Evolutionary conservation across 192 early-diverging fungal genomes (phyloP).

Genomic region (Podila clonocystis): DNA sequence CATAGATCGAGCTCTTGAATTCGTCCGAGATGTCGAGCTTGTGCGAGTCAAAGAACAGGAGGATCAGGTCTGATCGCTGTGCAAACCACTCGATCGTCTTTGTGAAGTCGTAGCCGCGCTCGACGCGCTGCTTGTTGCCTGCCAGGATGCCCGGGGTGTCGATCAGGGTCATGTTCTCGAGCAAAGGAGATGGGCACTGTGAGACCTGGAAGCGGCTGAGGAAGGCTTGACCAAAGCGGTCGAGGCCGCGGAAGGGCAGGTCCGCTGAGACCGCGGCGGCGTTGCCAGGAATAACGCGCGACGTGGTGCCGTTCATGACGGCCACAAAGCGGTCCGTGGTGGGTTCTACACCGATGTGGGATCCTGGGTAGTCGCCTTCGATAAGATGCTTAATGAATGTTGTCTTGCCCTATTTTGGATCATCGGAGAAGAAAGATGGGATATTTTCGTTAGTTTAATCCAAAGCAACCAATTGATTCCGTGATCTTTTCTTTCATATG

Average conservation of each 20-base stretch:
- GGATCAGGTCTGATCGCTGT: slow-evolving; percentile 82
- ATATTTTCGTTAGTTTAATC: neutral
- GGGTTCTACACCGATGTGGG: slow-evolving; percentile 90
- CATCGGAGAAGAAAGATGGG: neutral
- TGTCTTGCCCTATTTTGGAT: slow-evolving; percentile 67
- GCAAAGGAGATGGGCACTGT: slow-evolving; percentile 74
- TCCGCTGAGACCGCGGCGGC: slow-evolving; percentile 87
- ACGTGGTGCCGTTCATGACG: slow-evolving; percentile 76
- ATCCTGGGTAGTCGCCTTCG: slow-evolving; percentile 80
- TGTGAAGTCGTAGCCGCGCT: slow-evolving; percentile 87
- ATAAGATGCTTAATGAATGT: slow-evolving; percentile 86
- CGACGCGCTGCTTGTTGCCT: slow-evolving; percentile 84
- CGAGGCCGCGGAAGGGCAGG: slow-evolving; percentile 83
- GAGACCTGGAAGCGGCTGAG: slow-evolving; percentile 89
- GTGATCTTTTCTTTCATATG: neutral
- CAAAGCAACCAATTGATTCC: neutral
- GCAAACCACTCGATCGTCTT: slow-evolving; percentile 89
- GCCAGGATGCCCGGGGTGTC: slow-evolving; percentile 92
- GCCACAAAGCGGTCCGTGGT: slow-evolving; percentile 92
- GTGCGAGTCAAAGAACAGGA: slow-evolving; percentile 89
- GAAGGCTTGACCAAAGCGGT: slow-evolving; percentile 83
- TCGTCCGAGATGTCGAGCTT: slow-evolving; percentile 93
- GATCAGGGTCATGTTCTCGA: slow-evolving; percentile 86
- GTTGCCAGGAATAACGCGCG: slow-evolving; percentile 80
- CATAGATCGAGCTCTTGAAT: slow-evolving; percentile 83